Evolutionary conservation across 225 moss, liverwort and hornwort species (phyloP), one percentile per base, ranked within the genome.

Genomic region (Physcomitrellopsis africana): DNA sequence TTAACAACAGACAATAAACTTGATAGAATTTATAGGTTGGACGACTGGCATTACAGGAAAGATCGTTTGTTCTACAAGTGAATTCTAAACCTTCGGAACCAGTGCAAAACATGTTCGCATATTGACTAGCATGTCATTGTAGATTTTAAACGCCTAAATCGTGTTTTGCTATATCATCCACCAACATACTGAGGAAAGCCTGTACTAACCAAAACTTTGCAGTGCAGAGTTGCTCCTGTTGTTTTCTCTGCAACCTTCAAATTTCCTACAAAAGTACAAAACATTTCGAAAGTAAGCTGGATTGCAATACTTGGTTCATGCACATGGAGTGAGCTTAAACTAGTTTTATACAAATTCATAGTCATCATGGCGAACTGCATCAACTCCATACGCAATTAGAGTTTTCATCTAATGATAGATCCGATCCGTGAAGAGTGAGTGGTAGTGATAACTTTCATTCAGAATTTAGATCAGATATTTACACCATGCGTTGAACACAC

Each of bases 241-340:
- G 58, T 71, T 67, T 63, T 77, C 63, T 81, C 79, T 56, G 85
- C 78, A 43, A 85, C 85, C 75, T 79, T 78, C 79, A 81, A 76
- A 64, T 85, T 72, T 26, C 80, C 80, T 80, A 26, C 29, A 73
- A 29, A 62, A 41, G 51, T 5, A 58, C 32, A 37, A 37, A 7
- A 37, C 7, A 37, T 37, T 37, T 37, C 32, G 32, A 37, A 24
- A 4, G 32, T 37, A 37, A 37, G 32, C 32, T 37, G 32, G 32
- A 37, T 37, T 37, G 32, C 7, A 37, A 37, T 37, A 37, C 32
- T 37, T 4, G 32, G 32, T 37, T 37, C 32, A 7, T 37, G 32
- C 7, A 37, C 4, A 37, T 37, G 32, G 32, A 37, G 7, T 4
- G 32, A 37, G 32, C 32, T 37, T 4, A 0, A 37, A 37, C 32